Percentiles rank a stretch among this genome's conserved stretches.
Evolutionary conservation across 345 rosid species (phyloP).

Genomic region (Citrus mangshanensis): DNA sequence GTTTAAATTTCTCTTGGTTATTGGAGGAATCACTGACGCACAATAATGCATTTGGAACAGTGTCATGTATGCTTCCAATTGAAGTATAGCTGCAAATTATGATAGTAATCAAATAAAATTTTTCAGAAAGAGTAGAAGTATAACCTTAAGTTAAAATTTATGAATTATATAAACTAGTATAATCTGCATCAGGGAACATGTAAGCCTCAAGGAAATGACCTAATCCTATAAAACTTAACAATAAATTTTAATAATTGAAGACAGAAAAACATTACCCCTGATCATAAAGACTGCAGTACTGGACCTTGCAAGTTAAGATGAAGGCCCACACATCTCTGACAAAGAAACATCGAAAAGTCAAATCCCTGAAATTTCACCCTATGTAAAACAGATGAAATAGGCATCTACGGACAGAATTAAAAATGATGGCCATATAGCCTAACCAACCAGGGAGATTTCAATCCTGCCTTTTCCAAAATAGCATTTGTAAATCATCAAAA

Average conservation of each 20-base stretch:
- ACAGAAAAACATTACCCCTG: constrained; percentile 62
- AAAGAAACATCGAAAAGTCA: constrained; percentile 26
- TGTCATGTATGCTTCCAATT: constrained; percentile 91
- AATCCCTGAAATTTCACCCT: constrained; percentile 5
- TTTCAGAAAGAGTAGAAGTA: background rate
- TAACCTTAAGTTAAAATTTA: constrained; percentile 1
- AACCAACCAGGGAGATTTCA: background rate
- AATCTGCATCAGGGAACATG: background rate
- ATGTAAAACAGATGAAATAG: background rate
- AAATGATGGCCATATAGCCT: background rate
- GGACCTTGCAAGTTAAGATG: constrained; percentile 84
- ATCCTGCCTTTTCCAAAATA: background rate
- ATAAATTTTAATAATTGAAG: constrained; percentile 13
- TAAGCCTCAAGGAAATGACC: background rate
- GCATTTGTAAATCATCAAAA: background rate
- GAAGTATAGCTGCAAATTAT: constrained; percentile 75
- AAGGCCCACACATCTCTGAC: constrained; percentile 99
- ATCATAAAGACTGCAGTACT: constrained; percentile 95
- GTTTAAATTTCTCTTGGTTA: constrained; percentile 64
- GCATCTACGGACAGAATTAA: background rate
- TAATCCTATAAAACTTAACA: constrained; percentile 9
- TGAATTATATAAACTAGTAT: background rate
- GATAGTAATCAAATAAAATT: constrained; percentile 1
- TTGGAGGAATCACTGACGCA: constrained; percentile 39
- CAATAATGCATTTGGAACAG: constrained; percentile 81